These are phyloP conservation scores for Penicillium sp. DNA, from an alignment of 2,329 filamentous ascomycete genomes.

Conservation along the genomic window DNA sequence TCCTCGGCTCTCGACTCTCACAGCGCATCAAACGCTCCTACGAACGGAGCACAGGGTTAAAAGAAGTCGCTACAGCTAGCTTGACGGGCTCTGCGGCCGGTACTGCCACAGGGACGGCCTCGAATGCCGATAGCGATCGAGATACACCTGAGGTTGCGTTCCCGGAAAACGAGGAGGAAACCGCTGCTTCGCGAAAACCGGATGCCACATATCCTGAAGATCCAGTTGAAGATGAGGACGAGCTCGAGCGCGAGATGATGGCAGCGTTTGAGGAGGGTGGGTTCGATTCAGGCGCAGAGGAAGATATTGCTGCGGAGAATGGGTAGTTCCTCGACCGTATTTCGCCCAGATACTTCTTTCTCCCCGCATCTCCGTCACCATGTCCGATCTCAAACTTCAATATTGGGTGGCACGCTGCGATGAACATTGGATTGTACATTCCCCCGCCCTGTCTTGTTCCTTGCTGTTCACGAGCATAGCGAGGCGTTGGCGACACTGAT, in stretches of 20 bases:
- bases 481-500: neutral
- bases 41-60: constrained; percentile 45
- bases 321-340: constrained; percentile 23
- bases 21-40: constrained; percentile 49
- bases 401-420: neutral
- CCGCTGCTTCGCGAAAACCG: constrained; percentile 33
- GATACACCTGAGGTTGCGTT: constrained; percentile 1
- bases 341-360: neutral
- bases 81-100: constrained; percentile 15
- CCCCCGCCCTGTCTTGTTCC: neutral
- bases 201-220: constrained; percentile 34
- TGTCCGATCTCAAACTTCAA: neutral
- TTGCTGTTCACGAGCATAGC: neutral
- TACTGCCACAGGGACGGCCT: neutral
- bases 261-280: constrained; percentile 60
- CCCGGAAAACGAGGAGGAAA: constrained; percentile 25
- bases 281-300: constrained; percentile 42
- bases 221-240: constrained; percentile 51
- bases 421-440: neutral
- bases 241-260: constrained; percentile 60
- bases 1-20: constrained; percentile 40
- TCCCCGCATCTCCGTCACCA: neutral
- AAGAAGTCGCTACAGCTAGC: constrained; percentile 37
- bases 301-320: constrained; percentile 40
- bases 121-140: neutral